Conservation (phyloP, 768 basidiomycete genomes). For the Suillus hirtellus region DNA sequence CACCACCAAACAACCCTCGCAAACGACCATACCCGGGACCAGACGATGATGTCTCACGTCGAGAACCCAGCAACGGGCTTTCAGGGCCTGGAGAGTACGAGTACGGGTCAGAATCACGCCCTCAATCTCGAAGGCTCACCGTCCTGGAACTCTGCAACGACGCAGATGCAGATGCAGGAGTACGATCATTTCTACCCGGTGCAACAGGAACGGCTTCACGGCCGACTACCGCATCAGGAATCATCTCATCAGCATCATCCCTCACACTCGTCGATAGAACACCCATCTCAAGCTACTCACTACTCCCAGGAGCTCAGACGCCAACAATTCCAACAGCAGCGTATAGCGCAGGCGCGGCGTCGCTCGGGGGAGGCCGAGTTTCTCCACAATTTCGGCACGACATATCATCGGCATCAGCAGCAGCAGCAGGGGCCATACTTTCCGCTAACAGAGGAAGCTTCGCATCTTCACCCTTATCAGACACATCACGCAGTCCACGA, state of each 20-base stretch:
- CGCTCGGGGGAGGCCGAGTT: slow-evolving; percentile 38
- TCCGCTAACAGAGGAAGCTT: slow-evolving; percentile 29
- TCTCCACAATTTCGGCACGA: slow-evolving; percentile 39
- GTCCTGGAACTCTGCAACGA: slow-evolving; percentile 92
- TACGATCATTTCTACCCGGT: slow-evolving; percentile 48
- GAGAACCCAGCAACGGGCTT: slow-evolving; percentile 35
- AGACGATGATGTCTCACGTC: slow-evolving; percentile 42
- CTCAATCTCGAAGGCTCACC: slow-evolving; percentile 76
- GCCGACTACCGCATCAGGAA: slow-evolving; percentile 46
- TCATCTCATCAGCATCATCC: slow-evolving; percentile 48
- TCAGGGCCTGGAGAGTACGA: slow-evolving; percentile 50
- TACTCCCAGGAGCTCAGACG: slow-evolving; percentile 53
- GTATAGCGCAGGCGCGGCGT: slow-evolving; percentile 33
- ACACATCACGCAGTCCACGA: slow-evolving; percentile 37
- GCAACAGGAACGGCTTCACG: slow-evolving; percentile 37
- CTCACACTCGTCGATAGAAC: slow-evolving; percentile 53
- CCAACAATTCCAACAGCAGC: slow-evolving; percentile 44
- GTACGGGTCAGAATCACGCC: slow-evolving; percentile 73
- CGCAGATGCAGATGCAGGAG: slow-evolving; percentile 44
- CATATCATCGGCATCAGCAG: slow-evolving; percentile 27
- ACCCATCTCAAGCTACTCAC: slow-evolving; percentile 30
- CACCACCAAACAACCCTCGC: slow-evolving; percentile 47
- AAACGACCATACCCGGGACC: slow-evolving; percentile 62
- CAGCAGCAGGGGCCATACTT: slow-evolving; percentile 22
- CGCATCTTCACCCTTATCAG: slow-evolving; percentile 36